A percentile compares a stretch with the other conserved stretches of the same genome.
phyloP scores from a whole-genome alignment of 192 early-diverging fungal genomes.

The Diversispora epigaea region DNA sequence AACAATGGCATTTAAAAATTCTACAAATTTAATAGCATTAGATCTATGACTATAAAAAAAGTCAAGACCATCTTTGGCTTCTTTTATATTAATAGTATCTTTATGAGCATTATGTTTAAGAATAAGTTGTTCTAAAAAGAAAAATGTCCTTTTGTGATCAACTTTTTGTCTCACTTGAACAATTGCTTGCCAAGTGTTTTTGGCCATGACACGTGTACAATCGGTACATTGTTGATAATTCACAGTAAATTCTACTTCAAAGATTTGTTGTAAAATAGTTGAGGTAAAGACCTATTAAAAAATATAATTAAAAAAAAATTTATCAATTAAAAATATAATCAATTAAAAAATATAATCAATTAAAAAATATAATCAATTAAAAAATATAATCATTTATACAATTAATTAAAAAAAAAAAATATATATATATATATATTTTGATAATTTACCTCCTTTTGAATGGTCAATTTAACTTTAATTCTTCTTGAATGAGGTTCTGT shows the following conservation, averaged over 20 bases:
- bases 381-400: not conserved
- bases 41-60: constrained; percentile 90
- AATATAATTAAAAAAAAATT: not conserved
- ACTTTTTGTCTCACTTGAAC: constrained; percentile 99
- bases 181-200: constrained; percentile 97
- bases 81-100: constrained; percentile 98
- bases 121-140: constrained; percentile 97
- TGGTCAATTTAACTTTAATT: constrained; percentile 96
- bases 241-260: constrained; percentile 94
- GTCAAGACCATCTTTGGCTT: constrained; percentile 93
- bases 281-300: constrained; percentile 76
- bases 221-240: constrained; percentile 92
- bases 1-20: constrained; percentile 86
- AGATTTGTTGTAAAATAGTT: constrained; percentile 94
- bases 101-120: constrained; percentile 96
- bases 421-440: not conserved
- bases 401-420: not conserved
- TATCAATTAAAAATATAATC: not conserved
- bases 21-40: constrained; percentile 94
- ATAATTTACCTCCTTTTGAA: constrained; percentile 89
- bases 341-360: too few relatives aligned
- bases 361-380: not conserved
- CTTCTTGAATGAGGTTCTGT: constrained; percentile 87
- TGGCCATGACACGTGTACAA: constrained; percentile 91
- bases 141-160: constrained; percentile 96